Conservation (phyloP, 495 filamentous ascomycete species). For the Neurospora sp. region DNA sequence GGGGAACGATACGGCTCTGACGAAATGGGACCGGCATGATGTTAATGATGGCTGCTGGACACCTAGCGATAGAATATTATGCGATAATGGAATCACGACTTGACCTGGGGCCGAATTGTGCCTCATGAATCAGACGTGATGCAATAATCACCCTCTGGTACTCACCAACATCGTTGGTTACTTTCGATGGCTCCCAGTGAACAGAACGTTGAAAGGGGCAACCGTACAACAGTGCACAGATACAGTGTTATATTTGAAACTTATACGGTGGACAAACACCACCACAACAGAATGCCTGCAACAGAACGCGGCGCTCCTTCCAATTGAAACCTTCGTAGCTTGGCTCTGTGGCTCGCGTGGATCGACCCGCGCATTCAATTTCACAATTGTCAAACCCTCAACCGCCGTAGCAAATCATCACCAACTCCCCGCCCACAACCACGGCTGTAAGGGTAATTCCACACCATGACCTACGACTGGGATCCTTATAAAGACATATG, state of each 20-base stretch:
- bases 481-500: slow-evolving; percentile 57
- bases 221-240: background rate
- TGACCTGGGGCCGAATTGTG: background rate
- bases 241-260: background rate
- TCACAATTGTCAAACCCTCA: background rate
- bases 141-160: no score
- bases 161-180: no score
- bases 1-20: background rate
- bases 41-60: background rate
- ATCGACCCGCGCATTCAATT: background rate
- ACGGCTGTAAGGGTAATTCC: background rate
- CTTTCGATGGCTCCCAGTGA: background rate
- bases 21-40: background rate
- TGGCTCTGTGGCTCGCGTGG: background rate
- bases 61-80: background rate
- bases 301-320: background rate
- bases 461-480: slow-evolving; percentile 65
- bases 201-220: background rate
- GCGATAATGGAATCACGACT: background rate
- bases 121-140: background rate
- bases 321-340: background rate
- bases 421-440: background rate
- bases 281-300: background rate
- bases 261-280: background rate
- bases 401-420: background rate